Evolutionary conservation across 2,329 filamentous ascomycete species (phyloP), one percentile per base, ranked within the genome.

Genomic region (Fusarium fujikuroi): DNA sequence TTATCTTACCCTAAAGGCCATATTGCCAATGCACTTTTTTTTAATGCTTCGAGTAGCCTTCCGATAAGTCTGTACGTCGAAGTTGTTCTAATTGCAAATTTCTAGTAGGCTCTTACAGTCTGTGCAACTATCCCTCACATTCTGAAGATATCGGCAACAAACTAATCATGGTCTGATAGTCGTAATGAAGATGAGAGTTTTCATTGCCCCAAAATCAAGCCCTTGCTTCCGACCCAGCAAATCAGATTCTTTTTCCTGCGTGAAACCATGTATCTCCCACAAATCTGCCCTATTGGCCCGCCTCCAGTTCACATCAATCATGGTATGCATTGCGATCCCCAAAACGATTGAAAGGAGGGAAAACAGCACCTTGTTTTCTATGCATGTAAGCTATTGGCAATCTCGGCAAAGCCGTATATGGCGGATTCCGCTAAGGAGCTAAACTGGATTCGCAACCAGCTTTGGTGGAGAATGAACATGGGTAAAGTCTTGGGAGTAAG

Each of bases 401-500:
- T 56, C 28, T 25, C 37, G 37, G 19, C 37, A 44, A 56, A 42
- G 5, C 37, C 15, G 5, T 18, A 18, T 25, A 25, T 25, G 49
- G 30, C 12, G 12, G 34, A 23, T 5, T 43, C 5, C 1, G 15
- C 36, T n/a, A 4, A 8, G 25, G 9, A 18, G 21, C 52, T 32
- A 43, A 43, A 23, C 25, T 56, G 25, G 8, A 56, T 32, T 32
- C 16, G 21, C 25, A 15, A 11, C 12, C 18, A 18, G 23, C 37
- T 2, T 2, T 23, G 30, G 39, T 46, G 53, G 39, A 34, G 53
- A 57, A 57, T 28, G 19, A 16, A 30, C 53, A 44, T 12, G 53
- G 53, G 18, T 57, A 11, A 46, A 12, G n/a, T 57, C 39, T 46
- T 57, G n/a, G 54, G 54, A 23, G 54, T 57, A 57, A 57, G 54